Evolutionary conservation across 2,329 filamentous ascomycete species (phyloP).

Genomic region (Colletotrichum liaoningense): DNA sequence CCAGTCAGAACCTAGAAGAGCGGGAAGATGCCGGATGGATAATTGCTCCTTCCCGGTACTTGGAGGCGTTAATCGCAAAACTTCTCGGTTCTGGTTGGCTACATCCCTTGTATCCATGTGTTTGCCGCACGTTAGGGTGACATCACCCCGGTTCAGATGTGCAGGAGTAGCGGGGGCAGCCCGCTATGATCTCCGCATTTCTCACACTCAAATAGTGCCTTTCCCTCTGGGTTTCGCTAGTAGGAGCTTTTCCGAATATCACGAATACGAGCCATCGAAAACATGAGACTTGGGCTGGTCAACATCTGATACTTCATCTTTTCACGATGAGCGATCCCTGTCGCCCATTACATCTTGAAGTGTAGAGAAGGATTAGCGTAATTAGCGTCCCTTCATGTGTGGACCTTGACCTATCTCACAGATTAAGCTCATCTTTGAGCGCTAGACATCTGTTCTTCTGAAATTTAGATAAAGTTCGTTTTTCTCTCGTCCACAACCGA

Average conservation of each 20-base stretch:
- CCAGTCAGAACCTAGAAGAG: slow-evolving; percentile 12
- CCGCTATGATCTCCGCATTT: not conserved
- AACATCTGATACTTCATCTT: not conserved
- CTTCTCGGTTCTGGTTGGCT: not conserved
- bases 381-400: too few species aligned
- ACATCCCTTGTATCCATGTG: not conserved
- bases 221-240: not conserved
- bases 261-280: not conserved
- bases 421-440: not conserved
- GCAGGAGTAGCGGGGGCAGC: not conserved
- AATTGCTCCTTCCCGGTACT: not conserved
- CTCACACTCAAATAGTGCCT: not conserved
- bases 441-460: too few species aligned
- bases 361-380: too few species aligned
- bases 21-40: not conserved
- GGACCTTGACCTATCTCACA: not conserved
- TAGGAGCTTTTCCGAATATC: not conserved
- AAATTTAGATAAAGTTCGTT: too few species aligned
- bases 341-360: too few species aligned
- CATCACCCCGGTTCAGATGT: not conserved
- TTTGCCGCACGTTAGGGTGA: not conserved
- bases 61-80: too few species aligned
- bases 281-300: not conserved
- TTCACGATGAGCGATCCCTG: not conserved
- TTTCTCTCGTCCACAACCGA: too few species aligned